Conservation (phyloP, 768 basidiomycete genomes). For the Serpula lacrymans region DNA sequence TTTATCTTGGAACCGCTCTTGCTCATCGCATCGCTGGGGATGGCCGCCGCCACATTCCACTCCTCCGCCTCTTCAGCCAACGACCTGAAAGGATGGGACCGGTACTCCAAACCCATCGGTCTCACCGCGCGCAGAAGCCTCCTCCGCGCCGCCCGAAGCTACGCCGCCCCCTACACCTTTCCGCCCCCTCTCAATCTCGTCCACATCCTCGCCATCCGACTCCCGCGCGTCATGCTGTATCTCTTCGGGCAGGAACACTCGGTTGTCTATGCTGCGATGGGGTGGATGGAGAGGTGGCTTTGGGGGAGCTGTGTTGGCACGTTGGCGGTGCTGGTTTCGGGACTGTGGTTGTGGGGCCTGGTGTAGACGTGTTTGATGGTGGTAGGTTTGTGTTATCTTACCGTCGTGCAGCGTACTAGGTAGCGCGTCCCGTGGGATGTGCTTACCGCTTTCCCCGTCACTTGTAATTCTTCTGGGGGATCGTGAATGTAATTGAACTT, state of each 20-base stretch:
- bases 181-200: slow-evolving; percentile 53
- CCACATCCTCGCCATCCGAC: slow-evolving; percentile 5
- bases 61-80: slow-evolving; percentile 6
- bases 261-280: slow-evolving; percentile 2
- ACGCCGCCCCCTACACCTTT: slow-evolving; percentile 38
- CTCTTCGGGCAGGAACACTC: slow-evolving; percentile 16
- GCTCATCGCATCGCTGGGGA: slow-evolving; percentile 27
- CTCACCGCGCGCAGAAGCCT: slow-evolving; percentile 41
- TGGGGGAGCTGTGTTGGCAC: slow-evolving; percentile 45
- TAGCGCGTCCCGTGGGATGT: neutral
- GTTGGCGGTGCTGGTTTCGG: slow-evolving; percentile 26
- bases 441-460: slow-evolving; percentile 2
- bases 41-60: slow-evolving; percentile 28
- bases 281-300: slow-evolving; percentile 27
- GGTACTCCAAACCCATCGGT: slow-evolving; percentile 42
- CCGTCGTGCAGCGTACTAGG: neutral
- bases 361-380: slow-evolving; percentile 1
- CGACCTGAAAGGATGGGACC: slow-evolving; percentile 39
- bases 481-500: no score
- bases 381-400: neutral
- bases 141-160: slow-evolving; percentile 32
- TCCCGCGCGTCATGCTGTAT: slow-evolving; percentile 3
- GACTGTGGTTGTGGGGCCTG: slow-evolving; percentile 25
- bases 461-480: slow-evolving; percentile 2
- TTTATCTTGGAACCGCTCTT: slow-evolving; percentile 31